Base-by-base conservation (phyloP, 345 rosid genomes). In the Capsella bursapastoris region DNA sequence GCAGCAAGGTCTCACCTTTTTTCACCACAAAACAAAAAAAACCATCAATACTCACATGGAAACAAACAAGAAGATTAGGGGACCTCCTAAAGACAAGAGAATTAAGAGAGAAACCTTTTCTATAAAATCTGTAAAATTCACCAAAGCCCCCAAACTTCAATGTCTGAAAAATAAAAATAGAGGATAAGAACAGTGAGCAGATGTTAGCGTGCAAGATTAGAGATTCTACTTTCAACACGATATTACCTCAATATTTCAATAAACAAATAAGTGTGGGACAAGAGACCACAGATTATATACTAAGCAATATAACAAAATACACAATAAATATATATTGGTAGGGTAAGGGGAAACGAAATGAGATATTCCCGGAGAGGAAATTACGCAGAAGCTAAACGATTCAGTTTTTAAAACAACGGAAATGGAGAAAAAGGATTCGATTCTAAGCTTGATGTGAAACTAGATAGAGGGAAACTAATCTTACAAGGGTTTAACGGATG, bases 201-300 rank as follows among this genome's bases (percentile, higher is more conserved):
- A 59, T 31, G 76, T 56, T 85, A 40, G 89, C 93, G 86, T 84
- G 86, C 55, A 79, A 67, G 85, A 73, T 41, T 78, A 64, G 61
- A 49, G 72, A 81, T 75, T 75, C 64, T 32, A 32, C 7, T 32
- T 32, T 32, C 34, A 32, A 32, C 64, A 47, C 15, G 75, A 69
- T 60, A 72, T 40, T 41, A 47, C 78, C 78, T 9, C 68, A 11
- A 14, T 8, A 8, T 8, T 47, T 49, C 72, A 64, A 65, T 77
- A 77, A 77, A 77, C 50, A 71, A 71, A 65, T 71, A 40, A 47
- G 62, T 51, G 47, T 48, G 3, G 14, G 58, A 13, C 62, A 64
- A 64, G 70, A 65, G 49, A 64, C 64, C 71, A 1, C 29, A 2
- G 66, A 56, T 18, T 62, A 75, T 51, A 72, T 3, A 18, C 22